Percentiles rank a stretch among this genome's conserved stretches.
Conservation (phyloP, 768 basidiomycete species). For the Phylloporus rhodoxanthus region DNA sequence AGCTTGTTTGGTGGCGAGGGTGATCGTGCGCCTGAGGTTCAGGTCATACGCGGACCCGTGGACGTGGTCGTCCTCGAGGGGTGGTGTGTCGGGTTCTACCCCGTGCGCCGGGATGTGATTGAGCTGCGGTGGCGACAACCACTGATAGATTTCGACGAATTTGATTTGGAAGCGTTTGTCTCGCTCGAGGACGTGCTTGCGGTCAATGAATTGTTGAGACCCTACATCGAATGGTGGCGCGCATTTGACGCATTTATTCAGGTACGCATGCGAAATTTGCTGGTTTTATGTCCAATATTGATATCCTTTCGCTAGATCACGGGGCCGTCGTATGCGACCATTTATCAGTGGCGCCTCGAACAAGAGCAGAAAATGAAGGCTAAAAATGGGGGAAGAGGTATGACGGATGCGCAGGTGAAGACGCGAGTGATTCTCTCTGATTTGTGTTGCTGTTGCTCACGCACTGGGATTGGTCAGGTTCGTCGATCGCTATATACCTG, state of each 20-base stretch:
- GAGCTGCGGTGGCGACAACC: conserved; percentile 44
- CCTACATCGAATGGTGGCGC: conserved; percentile 65
- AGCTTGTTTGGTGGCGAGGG: conserved; percentile 75
- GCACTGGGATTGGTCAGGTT: conserved; percentile 44
- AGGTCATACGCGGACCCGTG: conserved; percentile 43
- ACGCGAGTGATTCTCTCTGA: conserved; percentile 29
- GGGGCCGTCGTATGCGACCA: conserved; percentile 41
- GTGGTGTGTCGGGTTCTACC: conserved; percentile 89
- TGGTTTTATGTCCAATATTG: neutral
- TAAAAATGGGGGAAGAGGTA: conserved; percentile 77
- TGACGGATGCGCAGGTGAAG: conserved; percentile 78
- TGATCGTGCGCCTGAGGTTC: conserved; percentile 54
- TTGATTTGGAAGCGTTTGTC: conserved; percentile 34
- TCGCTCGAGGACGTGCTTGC: conserved; percentile 50
- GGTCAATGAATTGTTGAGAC: conserved; percentile 56
- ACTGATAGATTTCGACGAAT: conserved; percentile 21
- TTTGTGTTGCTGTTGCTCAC: neutral
- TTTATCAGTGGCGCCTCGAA: conserved; percentile 85
- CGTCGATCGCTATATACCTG: conserved; percentile 90
- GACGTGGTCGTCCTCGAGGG: conserved; percentile 93
- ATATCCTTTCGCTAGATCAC: conserved; percentile 30
- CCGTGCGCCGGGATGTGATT: conserved; percentile 48
- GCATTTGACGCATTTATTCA: conserved; percentile 72
- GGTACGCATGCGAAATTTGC: conserved; percentile 33
- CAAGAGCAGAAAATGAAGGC: conserved; percentile 90